Base-by-base conservation (phyloP, 2,329 filamentous ascomycete genomes). In the Sclerotiophoma versabilis region DNA sequence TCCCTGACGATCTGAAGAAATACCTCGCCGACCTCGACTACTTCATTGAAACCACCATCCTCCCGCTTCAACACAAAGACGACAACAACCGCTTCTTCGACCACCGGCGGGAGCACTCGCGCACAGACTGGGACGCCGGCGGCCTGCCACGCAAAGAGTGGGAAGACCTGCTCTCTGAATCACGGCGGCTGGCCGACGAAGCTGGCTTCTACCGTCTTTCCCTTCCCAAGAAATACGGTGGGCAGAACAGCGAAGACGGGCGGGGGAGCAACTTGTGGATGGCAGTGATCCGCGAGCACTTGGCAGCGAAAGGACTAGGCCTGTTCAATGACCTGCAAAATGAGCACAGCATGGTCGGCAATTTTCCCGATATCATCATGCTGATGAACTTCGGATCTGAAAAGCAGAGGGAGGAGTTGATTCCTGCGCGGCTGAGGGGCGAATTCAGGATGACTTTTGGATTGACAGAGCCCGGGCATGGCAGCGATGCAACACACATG, bases 21-120 rank as follows among this genome's bases (percentile, higher is more conserved):
- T 82, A 83, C 63, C 70, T 86, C 25, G 53, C 68, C 23, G 69
- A 75, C n/a, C 74, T 87, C 11, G 84, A 87, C 70, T 64, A 66
- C n/a, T 87, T 87, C 73, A 86, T 87, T 60, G 74, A 79, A 2
- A 65, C 70, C 12, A 78, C 79, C 42, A 87, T 86, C 60, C 71
- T 74, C 0, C 84, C 83, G 1, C 74, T 86, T 1, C 83, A 87
- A 68, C 72, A 81, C 57, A 72, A 75, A 20, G 72, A 83, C 63
- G 83, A 87, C 68, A 87, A 87, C 65, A 77, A 84, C 49, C 81
- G 84, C 53, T 88, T 88, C 79, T 87, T 88, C 72, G 84, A 87
- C 69, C 82, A 88, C 70, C 81, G 85, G 15, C 82, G 85, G 58
- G 85, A 88, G 62, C 79, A 86, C 63, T 76, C 83, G 6, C 82